phyloP scores from a whole-genome alignment of 2,329 filamentous ascomycete species.

The Juglanconis sp. region DNA sequence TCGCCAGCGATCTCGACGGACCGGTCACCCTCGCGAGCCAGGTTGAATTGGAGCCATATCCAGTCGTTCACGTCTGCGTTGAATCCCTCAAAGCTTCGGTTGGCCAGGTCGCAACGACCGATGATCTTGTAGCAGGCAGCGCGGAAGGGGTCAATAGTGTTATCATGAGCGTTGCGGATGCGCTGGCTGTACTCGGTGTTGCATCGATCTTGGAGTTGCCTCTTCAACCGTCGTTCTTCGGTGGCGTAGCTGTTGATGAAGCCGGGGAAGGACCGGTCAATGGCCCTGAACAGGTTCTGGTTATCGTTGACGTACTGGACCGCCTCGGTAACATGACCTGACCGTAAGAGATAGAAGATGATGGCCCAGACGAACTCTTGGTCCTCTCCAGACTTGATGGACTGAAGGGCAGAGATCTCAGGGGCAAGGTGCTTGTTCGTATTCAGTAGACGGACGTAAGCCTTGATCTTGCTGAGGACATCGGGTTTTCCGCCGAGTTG shows the following conservation, averaged over 20 bases:
- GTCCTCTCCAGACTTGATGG: slow-evolving; percentile 43
- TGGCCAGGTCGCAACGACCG: slow-evolving; percentile 69
- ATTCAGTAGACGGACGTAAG: slow-evolving; percentile 80
- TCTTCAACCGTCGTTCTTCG: slow-evolving; percentile 71
- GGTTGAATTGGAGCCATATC: slow-evolving; percentile 70
- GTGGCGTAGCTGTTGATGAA: slow-evolving; percentile 85
- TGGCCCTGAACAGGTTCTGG: slow-evolving; percentile 76
- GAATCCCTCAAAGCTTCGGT: slow-evolving; percentile 61
- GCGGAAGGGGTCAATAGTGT: slow-evolving; percentile 88
- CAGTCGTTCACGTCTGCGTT: slow-evolving; percentile 66
- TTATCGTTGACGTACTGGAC: slow-evolving; percentile 81
- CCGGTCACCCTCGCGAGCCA: slow-evolving; percentile 63
- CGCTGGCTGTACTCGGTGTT: slow-evolving; percentile 87
- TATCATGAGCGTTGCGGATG: slow-evolving; percentile 76
- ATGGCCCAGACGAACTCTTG: slow-evolving; percentile 90
- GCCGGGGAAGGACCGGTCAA: slow-evolving; percentile 84
- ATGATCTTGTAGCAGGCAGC: slow-evolving; percentile 98
- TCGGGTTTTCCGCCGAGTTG: slow-evolving; percentile 86
- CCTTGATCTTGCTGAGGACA: slow-evolving; percentile 84
- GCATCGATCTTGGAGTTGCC: slow-evolving; percentile 81
- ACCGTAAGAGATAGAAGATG: slow-evolving; percentile 85
- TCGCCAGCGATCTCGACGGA: slow-evolving; percentile 63
- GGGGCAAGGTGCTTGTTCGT: slow-evolving; percentile 79
- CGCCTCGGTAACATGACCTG: slow-evolving; percentile 80
- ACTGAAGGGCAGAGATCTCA: slow-evolving; percentile 75